Percentiles rank a stretch among this genome's conserved stretches.
These are phyloP conservation scores for Penicillium manginii DNA, from an alignment of 495 filamentous ascomycete genomes.

Conservation along the genomic window DNA sequence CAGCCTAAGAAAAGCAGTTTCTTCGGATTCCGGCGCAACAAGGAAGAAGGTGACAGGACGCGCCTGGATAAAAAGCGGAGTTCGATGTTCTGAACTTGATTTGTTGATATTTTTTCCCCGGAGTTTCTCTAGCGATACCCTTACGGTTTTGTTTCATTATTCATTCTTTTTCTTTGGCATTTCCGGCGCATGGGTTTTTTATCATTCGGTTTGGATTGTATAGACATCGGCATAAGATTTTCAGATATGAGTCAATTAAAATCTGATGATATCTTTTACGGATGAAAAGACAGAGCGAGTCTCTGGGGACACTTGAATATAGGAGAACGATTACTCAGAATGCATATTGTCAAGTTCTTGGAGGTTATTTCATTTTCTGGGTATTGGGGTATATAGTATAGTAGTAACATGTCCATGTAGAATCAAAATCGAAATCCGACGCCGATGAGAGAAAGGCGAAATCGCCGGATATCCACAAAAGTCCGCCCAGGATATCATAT, in stretches of 20 bases:
- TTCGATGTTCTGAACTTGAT: constrained; percentile 51
- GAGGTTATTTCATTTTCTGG: not conserved
- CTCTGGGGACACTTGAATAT: no score
- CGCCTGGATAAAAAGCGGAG: constrained; percentile 56
- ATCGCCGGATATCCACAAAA: not conserved
- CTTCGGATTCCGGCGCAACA: constrained; percentile 46
- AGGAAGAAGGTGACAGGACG: constrained; percentile 33
- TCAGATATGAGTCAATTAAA: not conserved
- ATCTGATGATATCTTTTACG: no score
- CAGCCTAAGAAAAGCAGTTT: constrained; percentile 55
- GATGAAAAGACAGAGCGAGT: no score
- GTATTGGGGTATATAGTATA: constrained; percentile 4
- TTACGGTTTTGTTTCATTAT: constrained; percentile 7
- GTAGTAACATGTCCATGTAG: not conserved
- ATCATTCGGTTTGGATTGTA: not conserved
- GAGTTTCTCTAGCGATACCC: constrained; percentile 25
- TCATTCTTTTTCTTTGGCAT: not conserved
- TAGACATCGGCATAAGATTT: not conserved
- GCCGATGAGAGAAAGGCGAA: not conserved
- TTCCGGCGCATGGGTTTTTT: not conserved
- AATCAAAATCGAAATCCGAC: not conserved
- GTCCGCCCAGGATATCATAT: not conserved
- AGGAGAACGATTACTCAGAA: not conserved
- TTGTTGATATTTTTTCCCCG: not conserved
- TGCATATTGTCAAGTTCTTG: not conserved